Base-by-base conservation (phyloP, 495 filamentous ascomycete species). In the Annulohypoxylon maeteangense region DNA sequence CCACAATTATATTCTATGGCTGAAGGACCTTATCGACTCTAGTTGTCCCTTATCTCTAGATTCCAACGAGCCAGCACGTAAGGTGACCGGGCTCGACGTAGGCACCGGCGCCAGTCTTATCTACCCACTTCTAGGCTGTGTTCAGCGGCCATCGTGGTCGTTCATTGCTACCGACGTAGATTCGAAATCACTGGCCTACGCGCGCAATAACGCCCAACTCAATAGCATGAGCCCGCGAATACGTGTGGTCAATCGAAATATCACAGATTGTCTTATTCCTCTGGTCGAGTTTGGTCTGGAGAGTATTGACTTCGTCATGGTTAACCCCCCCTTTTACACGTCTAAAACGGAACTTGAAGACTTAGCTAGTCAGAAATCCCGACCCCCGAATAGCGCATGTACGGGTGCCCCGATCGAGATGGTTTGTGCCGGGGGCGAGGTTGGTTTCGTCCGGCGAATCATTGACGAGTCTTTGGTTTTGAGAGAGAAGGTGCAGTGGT, bases 271-370 rank as follows among this genome's bases (percentile, higher is more conserved):
- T 0, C 82, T 98, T 1, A 84, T 98, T 7, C 89, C 92, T 0
- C 77, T 88, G 3, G 81, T 87, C 29, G 80, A 82, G 0, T 74
- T 92, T 1, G 80, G 78, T 3, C 56, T 89, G n/a, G 79, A 87
- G 42, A 80, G 76, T 4, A 84, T 97, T 36, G 92, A 97, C 77
- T 98, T 98, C 75, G 90, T 88, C 50, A 97, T 98, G 89, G 94
- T 90, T 79, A 99, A 99, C 71, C 95, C 95, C 1, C 95, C 95
- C 0, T 99, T 99, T 81, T 98, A 97, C 81, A 72, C 85, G 20
- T 94, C 92, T 3, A 81, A 85, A 16, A 78, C 85, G 11, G 92
- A 96, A 36, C 88, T 97, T 79, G 65, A 86, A 0, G 80, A 81
- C 8, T 89, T 90, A 0, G 91, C 92, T 0, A 71, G 81, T 22